A percentile compares a stretch with the other conserved stretches of the same genome.
phyloP scores from a whole-genome alignment of 352 stramenopile genomes.

The Globisporangium nodosum region DNA sequence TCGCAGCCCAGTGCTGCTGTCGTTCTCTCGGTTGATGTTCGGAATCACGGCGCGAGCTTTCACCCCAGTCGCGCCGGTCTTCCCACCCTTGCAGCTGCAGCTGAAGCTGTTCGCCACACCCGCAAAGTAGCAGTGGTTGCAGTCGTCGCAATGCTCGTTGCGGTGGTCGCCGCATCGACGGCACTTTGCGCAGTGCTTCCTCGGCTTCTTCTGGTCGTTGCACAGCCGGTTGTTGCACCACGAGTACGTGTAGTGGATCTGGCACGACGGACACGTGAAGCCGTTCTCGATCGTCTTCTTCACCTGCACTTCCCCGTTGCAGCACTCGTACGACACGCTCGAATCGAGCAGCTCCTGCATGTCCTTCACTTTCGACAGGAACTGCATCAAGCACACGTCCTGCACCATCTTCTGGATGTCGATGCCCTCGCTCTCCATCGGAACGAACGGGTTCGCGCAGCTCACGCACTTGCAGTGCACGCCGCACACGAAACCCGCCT shows the following conservation, averaged over 20 bases:
- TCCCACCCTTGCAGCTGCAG: slow-evolving; percentile 59
- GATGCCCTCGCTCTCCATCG: slow-evolving; percentile 65
- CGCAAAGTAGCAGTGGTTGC: slow-evolving; percentile 83
- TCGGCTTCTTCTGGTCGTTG: slow-evolving; percentile 69
- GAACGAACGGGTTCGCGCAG: slow-evolving; percentile 75
- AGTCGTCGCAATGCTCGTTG: slow-evolving; percentile 78
- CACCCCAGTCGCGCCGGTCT: slow-evolving; percentile 18
- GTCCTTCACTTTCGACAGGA: slow-evolving; percentile 76
- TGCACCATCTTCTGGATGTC: slow-evolving; percentile 58
- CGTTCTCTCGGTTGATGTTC: slow-evolving; percentile 19
- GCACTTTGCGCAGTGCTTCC: slow-evolving; percentile 76
- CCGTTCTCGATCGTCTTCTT: slow-evolving; percentile 60
- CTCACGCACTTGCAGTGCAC: slow-evolving; percentile 72
- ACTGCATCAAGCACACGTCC: slow-evolving; percentile 80
- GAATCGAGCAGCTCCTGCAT: slow-evolving; percentile 79
- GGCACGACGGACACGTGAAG: slow-evolving; percentile 53
- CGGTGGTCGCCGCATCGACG: slow-evolving; percentile 72
- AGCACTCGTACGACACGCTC: slow-evolving; percentile 61
- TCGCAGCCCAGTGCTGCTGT: slow-evolving; percentile 3
- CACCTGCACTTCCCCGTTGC: slow-evolving; percentile 45
- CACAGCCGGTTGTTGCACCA: slow-evolving; percentile 78
- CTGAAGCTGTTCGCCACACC: slow-evolving; percentile 80
- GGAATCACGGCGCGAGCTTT: slow-evolving; percentile 49
- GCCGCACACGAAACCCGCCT: slow-evolving; percentile 73
- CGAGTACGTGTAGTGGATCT: slow-evolving; percentile 66